These are phyloP conservation scores for Ganoderma leucocontextum DNA, from an alignment of 1,284 basidiomycete species.

Conservation along the genomic window DNA sequence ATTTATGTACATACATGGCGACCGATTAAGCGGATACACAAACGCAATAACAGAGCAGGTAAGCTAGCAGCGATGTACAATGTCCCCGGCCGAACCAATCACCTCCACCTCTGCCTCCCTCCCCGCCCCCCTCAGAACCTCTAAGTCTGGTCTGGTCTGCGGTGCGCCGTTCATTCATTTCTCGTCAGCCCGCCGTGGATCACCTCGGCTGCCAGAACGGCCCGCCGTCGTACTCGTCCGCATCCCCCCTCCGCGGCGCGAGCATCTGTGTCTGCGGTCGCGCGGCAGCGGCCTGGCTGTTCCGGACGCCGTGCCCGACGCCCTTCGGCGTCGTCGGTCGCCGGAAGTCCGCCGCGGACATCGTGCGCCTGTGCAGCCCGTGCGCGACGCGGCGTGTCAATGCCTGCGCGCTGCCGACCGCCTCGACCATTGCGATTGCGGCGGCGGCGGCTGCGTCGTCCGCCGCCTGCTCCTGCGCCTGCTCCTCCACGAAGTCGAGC, in stretches of 20 bases:
- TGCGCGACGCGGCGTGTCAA: background rate
- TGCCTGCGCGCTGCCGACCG: too few species aligned
- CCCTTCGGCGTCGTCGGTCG: constrained; percentile 18
- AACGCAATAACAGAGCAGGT: background rate
- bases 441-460: too few species aligned
- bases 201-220: constrained; percentile 33
- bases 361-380: constrained; percentile 21
- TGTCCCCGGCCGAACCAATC: background rate
- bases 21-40: background rate
- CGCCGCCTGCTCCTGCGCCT: too few species aligned
- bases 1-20: background rate
- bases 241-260: constrained; percentile 11
- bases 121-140: background rate
- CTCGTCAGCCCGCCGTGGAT: background rate
- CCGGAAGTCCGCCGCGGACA: constrained; percentile 19
- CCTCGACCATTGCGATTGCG: too few species aligned
- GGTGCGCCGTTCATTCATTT: background rate
- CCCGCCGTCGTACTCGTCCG: constrained; percentile 24
- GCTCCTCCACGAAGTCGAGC: constrained; percentile 49
- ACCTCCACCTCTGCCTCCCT: background rate
- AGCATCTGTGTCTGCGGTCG: background rate
- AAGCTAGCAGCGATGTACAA: background rate
- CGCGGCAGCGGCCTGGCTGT: constrained; percentile 9
- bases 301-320: constrained; percentile 23
- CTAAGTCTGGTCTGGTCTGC: background rate